Evolutionary conservation across 345 rosid species (phyloP).

Genomic region (Trapa bicornis): DNA sequence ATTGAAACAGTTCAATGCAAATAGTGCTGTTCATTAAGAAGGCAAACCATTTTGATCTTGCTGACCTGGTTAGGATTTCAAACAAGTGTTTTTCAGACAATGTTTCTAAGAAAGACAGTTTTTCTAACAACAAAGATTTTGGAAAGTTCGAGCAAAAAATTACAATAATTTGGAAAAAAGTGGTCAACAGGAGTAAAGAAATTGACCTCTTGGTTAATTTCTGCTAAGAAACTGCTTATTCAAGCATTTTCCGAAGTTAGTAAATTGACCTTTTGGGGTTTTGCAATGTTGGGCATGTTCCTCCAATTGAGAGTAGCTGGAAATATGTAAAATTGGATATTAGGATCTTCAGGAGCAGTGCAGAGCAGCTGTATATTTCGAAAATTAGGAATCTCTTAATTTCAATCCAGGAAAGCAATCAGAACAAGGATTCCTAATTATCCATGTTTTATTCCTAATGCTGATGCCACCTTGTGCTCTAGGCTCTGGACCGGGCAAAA

Average conservation of each 20-base stretch:
- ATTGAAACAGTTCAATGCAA: background rate
- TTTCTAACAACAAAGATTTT: background rate
- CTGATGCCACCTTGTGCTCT: background rate
- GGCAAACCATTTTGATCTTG: background rate
- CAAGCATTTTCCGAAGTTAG: too few relatives aligned
- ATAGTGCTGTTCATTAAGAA: background rate
- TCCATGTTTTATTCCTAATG: background rate
- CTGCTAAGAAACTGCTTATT: too few relatives aligned
- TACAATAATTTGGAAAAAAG: background rate
- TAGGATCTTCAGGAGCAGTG: background rate
- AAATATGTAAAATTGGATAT: background rate
- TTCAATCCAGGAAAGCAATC: background rate
- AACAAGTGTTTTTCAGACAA: background rate
- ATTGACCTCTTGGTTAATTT: too few relatives aligned
- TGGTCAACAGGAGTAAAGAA: background rate
- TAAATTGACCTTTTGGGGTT: background rate
- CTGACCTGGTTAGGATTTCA: background rate
- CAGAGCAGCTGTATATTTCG: background rate
- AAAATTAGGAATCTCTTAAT: background rate
- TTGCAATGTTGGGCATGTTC: too few relatives aligned
- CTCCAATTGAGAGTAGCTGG: background rate
- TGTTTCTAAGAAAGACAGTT: background rate
- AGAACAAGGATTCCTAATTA: background rate
- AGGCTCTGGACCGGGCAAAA: constrained; percentile 65
- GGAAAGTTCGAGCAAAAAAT: background rate